Base-by-base conservation (phyloP, 2,329 filamentous ascomycete species). In the Microsporum audouinii region DNA sequence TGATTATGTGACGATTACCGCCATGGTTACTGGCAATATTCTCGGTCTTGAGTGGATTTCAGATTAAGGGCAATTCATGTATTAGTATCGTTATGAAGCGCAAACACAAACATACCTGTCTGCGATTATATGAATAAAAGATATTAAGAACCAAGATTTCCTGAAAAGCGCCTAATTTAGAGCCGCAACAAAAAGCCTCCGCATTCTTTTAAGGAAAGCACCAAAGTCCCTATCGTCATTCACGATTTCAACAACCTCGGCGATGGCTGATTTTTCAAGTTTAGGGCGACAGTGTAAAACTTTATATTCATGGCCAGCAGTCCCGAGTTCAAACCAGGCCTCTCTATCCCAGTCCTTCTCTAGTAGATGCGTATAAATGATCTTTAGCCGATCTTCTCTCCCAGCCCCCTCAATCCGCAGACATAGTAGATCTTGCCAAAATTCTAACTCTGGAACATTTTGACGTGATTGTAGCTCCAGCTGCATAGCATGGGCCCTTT, bases 391-490 rank as follows among this genome's bases (percentile, higher is more conserved):
- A 74, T 96, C 91, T 64, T 89, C 86, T 70, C 84, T 83, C 0
- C 89, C 91, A 0, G 89, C 88, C 1, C 92, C 92, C 71, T 97
- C 92, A 70, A 99, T 95, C 63, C 88, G 81, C 71, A 97, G 74
- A 62, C 92, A 91, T 63, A 99, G 78, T 71, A 92, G 94, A 60
- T 87, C 88, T 72, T 95, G 88, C 94, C 94, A 99, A 72, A 97
- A 97, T 67, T 91, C 88, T 53, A 99, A 81, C 77, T 99, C 94
- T 0, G 94, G 94, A 49, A 89, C 83, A 74, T 99, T 97, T 75
- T 92, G 88, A 38, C 90, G 84, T 60, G 88, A 84, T 76, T 97
- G 92, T 1, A 87, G 83, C 68, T 95, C 89, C 41, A 95, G 79
- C 67, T 89, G 85, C 64, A 84, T 82, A 56, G 88, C 85, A 71